Base-by-base conservation (phyloP, 2,329 filamentous ascomycete species). In the Metarhizium sp. region DNA sequence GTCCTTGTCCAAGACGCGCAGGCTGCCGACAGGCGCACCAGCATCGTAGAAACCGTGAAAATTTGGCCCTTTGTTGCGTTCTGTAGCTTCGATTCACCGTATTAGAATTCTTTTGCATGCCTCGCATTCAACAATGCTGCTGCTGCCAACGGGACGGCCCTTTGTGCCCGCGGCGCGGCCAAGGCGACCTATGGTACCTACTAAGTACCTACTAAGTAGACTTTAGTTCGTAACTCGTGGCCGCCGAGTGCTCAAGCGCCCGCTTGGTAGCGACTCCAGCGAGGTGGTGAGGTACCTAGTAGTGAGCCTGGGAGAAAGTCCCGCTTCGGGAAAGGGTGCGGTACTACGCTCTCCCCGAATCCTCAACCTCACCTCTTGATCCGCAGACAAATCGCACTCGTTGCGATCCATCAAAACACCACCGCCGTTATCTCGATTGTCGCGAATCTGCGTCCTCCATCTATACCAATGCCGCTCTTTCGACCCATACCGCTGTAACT, bases 301-400 rank as follows among this genome's bases (percentile, higher is more conserved):
- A 13, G 38, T 45, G 36, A 40, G 50, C 53, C 25, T 55, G 29
- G 56, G 53, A 58, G 53, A 46, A 68, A 68, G 66, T 67, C 69
- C 70, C 70, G 69, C 69, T 72, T 71, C 62, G 66, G 70, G 67
- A 69, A 67, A 54, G 47, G 25, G 54, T 53, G 49, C 68, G 67
- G 66, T 67, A 64, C 67, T 64, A 64, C 66, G 64, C 64, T 65
- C 66, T 60, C 64, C 67, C 72, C 69, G 70, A 75, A 74, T 69
- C 71, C 72, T 76, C 71, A 78, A 82, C 78, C 73, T 82, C 79
- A 80, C 71, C 73, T 75, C 74, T 77, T 69, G 71, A 73, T 72
- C 71, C 71, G 71, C 78, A 73, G 73, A 71, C 70, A 75, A 78
- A 78, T 75, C 68, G 65, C 67, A 67, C 68, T 67, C 60, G 68